Conservation (phyloP, 257 asterid species). For the Echites panduratus region DNA sequence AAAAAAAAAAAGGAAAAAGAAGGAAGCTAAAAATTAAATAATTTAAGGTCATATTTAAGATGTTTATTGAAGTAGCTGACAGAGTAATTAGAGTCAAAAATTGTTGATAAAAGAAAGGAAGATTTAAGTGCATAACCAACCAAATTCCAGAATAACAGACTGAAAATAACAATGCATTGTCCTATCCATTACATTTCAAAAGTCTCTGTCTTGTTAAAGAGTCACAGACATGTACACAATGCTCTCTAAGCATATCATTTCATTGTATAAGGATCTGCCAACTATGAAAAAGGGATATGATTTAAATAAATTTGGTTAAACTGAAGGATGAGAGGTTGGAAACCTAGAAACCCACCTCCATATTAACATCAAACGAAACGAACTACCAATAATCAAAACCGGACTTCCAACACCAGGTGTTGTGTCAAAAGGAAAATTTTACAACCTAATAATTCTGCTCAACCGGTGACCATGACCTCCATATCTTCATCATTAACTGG, state of each 20-base stretch:
- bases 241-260: neutral
- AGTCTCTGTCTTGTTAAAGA: neutral
- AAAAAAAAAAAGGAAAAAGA: too few species aligned
- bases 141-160: neutral
- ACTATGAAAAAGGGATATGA: neutral
- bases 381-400: too few species aligned
- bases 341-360: neutral
- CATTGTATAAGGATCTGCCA: neutral
- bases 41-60: too few species aligned
- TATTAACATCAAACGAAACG: neutral
- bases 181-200: neutral
- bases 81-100: too few species aligned
- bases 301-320: neutral
- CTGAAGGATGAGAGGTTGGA: neutral
- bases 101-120: too few species aligned
- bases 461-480: conserved; percentile 28
- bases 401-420: too few species aligned
- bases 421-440: neutral
- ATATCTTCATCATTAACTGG: conserved; percentile 36
- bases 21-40: too few species aligned
- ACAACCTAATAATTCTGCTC: neutral
- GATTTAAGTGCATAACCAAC: neutral
- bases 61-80: too few species aligned
- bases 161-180: neutral
- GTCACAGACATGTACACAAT: neutral